Conservation (phyloP, 2,329 filamentous ascomycete species). For the Stenocarpella maydis region DNA sequence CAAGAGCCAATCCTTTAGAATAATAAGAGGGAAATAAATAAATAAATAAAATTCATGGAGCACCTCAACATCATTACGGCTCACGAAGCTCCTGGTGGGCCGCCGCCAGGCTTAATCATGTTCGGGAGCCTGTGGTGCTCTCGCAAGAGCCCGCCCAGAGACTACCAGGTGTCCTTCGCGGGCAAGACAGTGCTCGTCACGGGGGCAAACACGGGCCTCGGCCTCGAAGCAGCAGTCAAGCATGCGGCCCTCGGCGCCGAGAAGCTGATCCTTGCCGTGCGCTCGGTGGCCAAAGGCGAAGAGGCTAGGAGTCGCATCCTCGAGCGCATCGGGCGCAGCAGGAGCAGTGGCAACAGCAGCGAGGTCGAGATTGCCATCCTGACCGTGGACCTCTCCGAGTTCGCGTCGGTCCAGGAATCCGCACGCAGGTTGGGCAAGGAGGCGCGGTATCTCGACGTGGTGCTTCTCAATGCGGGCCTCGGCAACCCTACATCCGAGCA, state of each 20-base stretch:
- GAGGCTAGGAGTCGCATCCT: slow-evolving; percentile 15
- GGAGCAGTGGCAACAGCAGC: neutral
- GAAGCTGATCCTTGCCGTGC: slow-evolving; percentile 24
- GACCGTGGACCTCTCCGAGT: slow-evolving; percentile 50
- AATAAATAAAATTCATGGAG: neutral
- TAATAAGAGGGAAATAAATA: neutral
- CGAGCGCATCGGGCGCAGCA: neutral
- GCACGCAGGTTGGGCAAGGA: neutral
- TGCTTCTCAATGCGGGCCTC: slow-evolving; percentile 45
- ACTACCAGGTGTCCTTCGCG: slow-evolving; percentile 16
- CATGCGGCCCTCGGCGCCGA: slow-evolving; percentile 21
- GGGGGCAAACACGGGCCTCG: slow-evolving; percentile 26
- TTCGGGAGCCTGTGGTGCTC: neutral
- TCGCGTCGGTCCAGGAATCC: slow-evolving; percentile 50
- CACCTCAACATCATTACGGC: neutral
- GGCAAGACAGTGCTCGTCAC: slow-evolving; percentile 24
- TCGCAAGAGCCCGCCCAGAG: slow-evolving; percentile 3
- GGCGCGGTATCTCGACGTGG: slow-evolving; percentile 6
- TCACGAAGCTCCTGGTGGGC: slow-evolving; percentile 9
- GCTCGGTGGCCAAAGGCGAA: slow-evolving; percentile 10
- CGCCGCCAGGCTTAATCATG: slow-evolving; percentile 5
- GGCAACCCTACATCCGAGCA: slow-evolving; percentile 50
- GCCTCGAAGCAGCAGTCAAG: slow-evolving; percentile 27
- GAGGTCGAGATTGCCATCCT: slow-evolving; percentile 43
- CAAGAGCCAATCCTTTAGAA: too few species aligned